Base-by-base conservation (phyloP, 139 green algal species). In the Asterochloris sp. region DNA sequence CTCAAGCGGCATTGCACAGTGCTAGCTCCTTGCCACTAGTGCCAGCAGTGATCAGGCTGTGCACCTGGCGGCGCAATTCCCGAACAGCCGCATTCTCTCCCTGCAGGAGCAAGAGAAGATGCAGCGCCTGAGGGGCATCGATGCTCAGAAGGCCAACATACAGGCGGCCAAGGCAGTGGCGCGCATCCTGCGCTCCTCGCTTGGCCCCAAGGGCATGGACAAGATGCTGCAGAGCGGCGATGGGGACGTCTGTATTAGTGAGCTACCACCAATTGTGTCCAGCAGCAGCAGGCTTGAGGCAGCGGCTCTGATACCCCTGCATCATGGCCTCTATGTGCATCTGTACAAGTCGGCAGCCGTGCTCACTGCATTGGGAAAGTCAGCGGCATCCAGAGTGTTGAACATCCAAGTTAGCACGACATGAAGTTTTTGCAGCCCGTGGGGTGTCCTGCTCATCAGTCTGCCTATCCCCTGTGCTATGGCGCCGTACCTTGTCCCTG, bases 141-240 rank as follows among this genome's bases (percentile, higher is more conserved):
- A 99, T 64, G 97, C 97, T 69, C 91, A 98, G 60, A 98, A 98
- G 82, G 86, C 91, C 14, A 99, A 99, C 91, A 99, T 99, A 63
- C 83, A 96, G 76, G 97, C 97, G 13, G 97, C 96, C 23, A 98
- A 98, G 85, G 91, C 92, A 0, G 96, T 99, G 10, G 92, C 97
- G 6, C 90, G 94, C 16, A 95, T 95, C 38, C 86, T 97, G 82
- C 87, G 90, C 1, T 97, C 93, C 0, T 96, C 90, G 9, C 86
- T 98, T 26, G 95, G 95, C 0, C 95, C 95, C 24, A 98, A 99
- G 84, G 97, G 97, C 79, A 99, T 99, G 97, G 97, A 99, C 92
- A 99, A 99, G 86, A 98, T 99, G 93, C 90, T 99, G 69, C 97
- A 99, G 82, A 95, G 92, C 73, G 87, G 90, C 1, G 97, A 99